phyloP scores from a whole-genome alignment of 2,329 filamentous ascomycete species.

The Ambrosiella cleistominuta region DNA sequence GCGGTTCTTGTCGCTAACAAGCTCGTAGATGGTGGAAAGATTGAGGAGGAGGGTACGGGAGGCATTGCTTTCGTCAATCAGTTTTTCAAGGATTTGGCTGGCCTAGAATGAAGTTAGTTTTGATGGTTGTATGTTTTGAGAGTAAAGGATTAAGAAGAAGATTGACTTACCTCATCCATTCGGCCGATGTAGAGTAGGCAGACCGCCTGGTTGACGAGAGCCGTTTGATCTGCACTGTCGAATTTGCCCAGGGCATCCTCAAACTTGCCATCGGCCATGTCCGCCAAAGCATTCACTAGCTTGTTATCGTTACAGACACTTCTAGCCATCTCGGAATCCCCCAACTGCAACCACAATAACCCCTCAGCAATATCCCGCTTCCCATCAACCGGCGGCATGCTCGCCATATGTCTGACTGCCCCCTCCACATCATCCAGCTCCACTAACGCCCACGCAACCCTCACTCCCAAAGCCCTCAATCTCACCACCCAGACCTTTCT shows the following conservation, averaged over 20 bases:
- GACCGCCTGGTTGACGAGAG: conserved; percentile 68
- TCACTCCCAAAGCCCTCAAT: conserved; percentile 56
- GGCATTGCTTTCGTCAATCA: conserved; percentile 43
- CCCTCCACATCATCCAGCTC: conserved; percentile 80
- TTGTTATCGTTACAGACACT: conserved; percentile 24
- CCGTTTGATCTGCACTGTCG: conserved; percentile 42
- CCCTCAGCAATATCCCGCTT: conserved; percentile 34
- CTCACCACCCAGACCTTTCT: conserved; percentile 51
- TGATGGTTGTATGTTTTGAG: background rate
- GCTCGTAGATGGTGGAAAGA: conserved; percentile 75
- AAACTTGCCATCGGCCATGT: conserved; percentile 65
- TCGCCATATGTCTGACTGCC: conserved; percentile 54
- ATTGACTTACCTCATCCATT: conserved; percentile 44
- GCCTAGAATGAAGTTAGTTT: conserved; percentile 28
- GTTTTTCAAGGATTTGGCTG: conserved; percentile 43
- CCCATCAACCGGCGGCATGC: conserved; percentile 28
- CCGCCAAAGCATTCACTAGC: conserved; percentile 49
- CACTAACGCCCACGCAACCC: conserved; percentile 48
- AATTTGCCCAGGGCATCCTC: conserved; percentile 23
- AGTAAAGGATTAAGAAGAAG: background rate
- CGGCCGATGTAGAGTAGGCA: conserved; percentile 66
- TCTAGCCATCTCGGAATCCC: conserved; percentile 54
- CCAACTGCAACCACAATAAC: conserved; percentile 61
- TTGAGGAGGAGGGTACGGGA: conserved; percentile 81
- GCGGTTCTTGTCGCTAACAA: conserved; percentile 63